phyloP scores from a whole-genome alignment of 176 grass and related monocot species.

The Phragmites australis region DNA sequence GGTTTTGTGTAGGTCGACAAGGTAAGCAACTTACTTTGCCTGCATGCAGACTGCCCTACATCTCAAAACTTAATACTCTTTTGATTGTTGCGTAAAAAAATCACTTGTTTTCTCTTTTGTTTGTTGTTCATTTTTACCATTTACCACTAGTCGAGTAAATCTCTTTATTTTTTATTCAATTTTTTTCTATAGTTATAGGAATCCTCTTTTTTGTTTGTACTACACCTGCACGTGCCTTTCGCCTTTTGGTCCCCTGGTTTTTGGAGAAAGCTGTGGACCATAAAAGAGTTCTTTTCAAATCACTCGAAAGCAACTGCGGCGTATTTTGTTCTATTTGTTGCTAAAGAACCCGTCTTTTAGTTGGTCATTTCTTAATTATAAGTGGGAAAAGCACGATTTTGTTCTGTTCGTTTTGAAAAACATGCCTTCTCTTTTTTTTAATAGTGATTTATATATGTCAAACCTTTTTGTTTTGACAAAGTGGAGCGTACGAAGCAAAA shows the following conservation, averaged over 20 bases:
- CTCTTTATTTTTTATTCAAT: neutral
- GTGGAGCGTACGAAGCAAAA: neutral
- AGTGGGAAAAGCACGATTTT: neutral
- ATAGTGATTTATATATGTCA: neutral
- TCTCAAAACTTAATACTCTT: too few species aligned
- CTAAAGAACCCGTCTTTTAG: neutral
- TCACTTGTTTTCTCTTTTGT: too few species aligned
- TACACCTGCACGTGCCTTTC: slow-evolving; percentile 9
- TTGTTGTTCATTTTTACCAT: neutral
- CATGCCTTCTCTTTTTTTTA: too few species aligned
- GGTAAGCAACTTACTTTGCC: neutral
- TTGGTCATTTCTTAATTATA: neutral
- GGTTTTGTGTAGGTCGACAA: neutral
- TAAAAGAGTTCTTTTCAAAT: neutral
- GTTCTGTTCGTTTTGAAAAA: neutral
- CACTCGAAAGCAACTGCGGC: slow-evolving; percentile 29
- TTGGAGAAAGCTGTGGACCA: slow-evolving; percentile 29
- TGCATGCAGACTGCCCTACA: neutral
- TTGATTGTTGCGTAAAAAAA: too few species aligned
- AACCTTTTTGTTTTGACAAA: neutral
- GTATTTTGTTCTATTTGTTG: neutral
- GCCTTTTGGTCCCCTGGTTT: slow-evolving; percentile 16
- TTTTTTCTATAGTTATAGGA: neutral
- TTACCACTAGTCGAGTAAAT: neutral
- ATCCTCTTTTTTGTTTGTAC: neutral